Conservation (phyloP, 768 basidiomycete species). For the Myochromella boudieri region DNA sequence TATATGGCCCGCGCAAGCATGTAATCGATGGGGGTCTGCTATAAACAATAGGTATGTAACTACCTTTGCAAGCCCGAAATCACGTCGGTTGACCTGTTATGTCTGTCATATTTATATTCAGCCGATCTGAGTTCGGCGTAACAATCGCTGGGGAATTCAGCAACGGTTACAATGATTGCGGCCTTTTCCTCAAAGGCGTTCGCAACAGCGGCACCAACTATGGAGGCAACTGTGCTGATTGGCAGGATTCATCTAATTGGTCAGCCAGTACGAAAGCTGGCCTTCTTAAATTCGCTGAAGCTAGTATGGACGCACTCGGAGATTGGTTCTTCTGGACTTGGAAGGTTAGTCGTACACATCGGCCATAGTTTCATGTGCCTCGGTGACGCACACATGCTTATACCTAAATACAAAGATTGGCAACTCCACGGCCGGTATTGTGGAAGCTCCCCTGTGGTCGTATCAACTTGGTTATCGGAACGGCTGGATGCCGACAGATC, state of each 20-base stretch:
- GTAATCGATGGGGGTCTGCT: conserved; percentile 46
- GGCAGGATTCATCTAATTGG: conserved; percentile 57
- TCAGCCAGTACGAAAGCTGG: conserved; percentile 28
- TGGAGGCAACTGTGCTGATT: conserved; percentile 30
- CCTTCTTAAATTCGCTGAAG: conserved; percentile 51
- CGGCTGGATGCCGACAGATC: conserved; percentile 54
- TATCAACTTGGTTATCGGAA: conserved; percentile 41
- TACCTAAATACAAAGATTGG: conserved; percentile 30
- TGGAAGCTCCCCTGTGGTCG: conserved; percentile 50
- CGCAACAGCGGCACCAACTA: conserved; percentile 19
- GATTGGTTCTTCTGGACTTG: conserved; percentile 51
- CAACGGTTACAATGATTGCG: conserved; percentile 62
- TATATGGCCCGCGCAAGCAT: conserved; percentile 44
- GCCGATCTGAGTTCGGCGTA: conserved; percentile 52
- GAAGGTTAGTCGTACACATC: conserved; percentile 34
- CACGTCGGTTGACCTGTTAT: conserved; percentile 9
- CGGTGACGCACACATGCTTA: conserved; percentile 1
- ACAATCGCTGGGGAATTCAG: conserved; percentile 76
- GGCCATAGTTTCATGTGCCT: not conserved
- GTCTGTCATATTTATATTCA: conserved; percentile 2
- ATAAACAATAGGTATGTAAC: conserved; percentile 24
- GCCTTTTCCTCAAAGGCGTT: conserved; percentile 20
- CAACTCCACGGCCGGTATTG: conserved; percentile 32
- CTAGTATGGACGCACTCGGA: conserved; percentile 35
- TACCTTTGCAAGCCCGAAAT: not conserved